These are phyloP conservation scores for Venturiaceae sp. DNA, from an alignment of 2,329 filamentous ascomycete species.

Conservation along the genomic window DNA sequence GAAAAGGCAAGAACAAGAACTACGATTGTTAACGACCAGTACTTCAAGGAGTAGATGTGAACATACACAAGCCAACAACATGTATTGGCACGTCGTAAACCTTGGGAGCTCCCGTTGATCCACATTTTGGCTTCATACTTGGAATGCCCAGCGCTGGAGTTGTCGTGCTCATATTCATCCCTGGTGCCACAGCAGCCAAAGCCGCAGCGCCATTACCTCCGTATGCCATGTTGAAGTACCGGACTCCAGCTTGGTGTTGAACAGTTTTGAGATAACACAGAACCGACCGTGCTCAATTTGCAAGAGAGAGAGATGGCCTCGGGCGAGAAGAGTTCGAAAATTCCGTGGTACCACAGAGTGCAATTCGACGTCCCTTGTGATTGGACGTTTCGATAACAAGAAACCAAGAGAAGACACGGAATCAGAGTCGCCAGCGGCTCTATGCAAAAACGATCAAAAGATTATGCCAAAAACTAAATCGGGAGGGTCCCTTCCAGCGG, in stretches of 20 bases:
- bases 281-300: no score
- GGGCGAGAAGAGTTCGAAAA: no score
- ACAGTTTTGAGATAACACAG: neutral
- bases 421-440: neutral
- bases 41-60: constrained; percentile 15
- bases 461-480: neutral
- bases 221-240: neutral
- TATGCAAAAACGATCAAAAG: neutral
- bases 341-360: no score
- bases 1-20: constrained; percentile 2
- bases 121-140: constrained; percentile 23
- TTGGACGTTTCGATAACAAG: neutral
- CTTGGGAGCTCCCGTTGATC: constrained; percentile 19
- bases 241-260: neutral
- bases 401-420: neutral
- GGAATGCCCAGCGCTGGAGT: neutral
- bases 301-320: no score
- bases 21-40: constrained; percentile 19
- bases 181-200: neutral
- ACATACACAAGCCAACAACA: constrained; percentile 28
- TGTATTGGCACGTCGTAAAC: constrained; percentile 27
- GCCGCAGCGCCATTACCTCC: neutral
- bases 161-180: neutral
- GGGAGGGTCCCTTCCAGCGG: neutral
- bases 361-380: no score